phyloP scores from a whole-genome alignment of 139 green algal genomes.

The Coccomyxa sp. region DNA sequence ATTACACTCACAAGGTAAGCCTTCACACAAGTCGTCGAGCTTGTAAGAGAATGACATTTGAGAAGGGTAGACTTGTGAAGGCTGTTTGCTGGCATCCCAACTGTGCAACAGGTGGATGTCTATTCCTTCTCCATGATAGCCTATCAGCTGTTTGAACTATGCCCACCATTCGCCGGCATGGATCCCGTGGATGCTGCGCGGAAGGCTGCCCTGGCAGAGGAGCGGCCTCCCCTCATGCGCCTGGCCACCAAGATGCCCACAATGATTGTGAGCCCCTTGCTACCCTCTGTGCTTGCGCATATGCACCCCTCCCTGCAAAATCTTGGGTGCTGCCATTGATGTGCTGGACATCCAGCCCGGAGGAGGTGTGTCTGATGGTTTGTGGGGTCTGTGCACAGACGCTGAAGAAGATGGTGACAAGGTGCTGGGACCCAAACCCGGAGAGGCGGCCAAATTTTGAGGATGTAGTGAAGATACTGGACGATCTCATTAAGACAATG shows the following conservation, averaged over 20 bases:
- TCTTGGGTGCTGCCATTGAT: neutral
- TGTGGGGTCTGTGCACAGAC: neutral
- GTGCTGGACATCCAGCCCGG: too few species aligned
- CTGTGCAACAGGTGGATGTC: slow-evolving; percentile 7
- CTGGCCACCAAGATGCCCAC: neutral
- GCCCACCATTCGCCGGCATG: neutral
- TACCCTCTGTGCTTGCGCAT: neutral
- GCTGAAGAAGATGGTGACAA: slow-evolving; percentile 22
- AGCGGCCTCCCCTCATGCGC: slow-evolving; percentile 1
- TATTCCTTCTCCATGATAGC: slow-evolving; percentile 22
- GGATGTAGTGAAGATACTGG: neutral
- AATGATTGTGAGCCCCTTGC: neutral
- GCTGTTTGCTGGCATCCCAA: too few species aligned
- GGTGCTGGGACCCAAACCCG: slow-evolving; percentile 10
- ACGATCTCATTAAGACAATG: neutral
- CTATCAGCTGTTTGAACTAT: slow-evolving; percentile 20
- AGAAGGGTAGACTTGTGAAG: too few species aligned
- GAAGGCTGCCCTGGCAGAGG: neutral
- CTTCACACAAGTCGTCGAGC: too few species aligned
- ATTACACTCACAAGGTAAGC: too few species aligned
- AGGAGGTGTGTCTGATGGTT: neutral
- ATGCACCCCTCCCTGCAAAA: neutral
- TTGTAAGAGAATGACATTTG: too few species aligned
- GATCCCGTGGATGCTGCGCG: slow-evolving; percentile 10
- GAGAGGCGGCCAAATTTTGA: slow-evolving; percentile 17